phyloP scores from a whole-genome alignment of 148 eudicot genomes.

The Diospyros kaki region DNA sequence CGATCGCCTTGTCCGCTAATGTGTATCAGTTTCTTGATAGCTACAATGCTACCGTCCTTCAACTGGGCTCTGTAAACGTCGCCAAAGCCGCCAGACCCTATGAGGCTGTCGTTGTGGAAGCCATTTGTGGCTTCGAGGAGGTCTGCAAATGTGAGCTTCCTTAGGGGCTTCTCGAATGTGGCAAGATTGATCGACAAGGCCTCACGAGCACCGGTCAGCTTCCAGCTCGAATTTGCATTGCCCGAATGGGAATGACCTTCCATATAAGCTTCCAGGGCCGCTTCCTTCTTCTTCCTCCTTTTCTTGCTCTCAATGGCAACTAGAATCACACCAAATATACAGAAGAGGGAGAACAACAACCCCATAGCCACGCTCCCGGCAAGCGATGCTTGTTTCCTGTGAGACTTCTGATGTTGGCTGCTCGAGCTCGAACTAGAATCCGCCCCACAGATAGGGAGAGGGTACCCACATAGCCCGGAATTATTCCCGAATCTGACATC shows the following conservation, averaged over 20 bases:
- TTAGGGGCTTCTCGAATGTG: conserved; percentile 71
- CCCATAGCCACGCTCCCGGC: conserved; percentile 85
- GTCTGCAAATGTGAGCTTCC: conserved; percentile 79
- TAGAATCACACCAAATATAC: conserved; percentile 62
- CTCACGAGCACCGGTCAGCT: conserved; percentile 54
- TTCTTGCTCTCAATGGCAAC: conserved; percentile 54
- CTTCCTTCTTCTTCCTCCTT: conserved; percentile 58
- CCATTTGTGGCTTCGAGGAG: conserved; percentile 89
- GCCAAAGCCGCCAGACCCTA: conserved; percentile 93
- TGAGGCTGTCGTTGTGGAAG: conserved; percentile 60
- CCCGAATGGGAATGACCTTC: conserved; percentile 65
- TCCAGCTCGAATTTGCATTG: conserved; percentile 54
- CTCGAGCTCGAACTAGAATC: conserved; percentile 13
- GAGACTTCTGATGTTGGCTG: conserved; percentile 36
- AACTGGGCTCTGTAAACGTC: conserved; percentile 86
- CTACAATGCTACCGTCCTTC: conserved; percentile 78
- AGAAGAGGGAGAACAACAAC: conserved; percentile 62
- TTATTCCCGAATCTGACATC: conserved; percentile 56
- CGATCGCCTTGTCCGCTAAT: conserved; percentile 87
- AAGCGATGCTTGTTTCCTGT: conserved; percentile 51
- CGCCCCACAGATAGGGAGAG: conserved; percentile 46
- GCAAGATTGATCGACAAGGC: conserved; percentile 81
- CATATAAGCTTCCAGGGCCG: conserved; percentile 47
- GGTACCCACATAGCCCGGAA: conserved; percentile 81
- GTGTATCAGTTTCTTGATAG: conserved; percentile 83